Conservation (phyloP, 2,329 filamentous ascomycete genomes). For the Verticillium tricorpus region DNA sequence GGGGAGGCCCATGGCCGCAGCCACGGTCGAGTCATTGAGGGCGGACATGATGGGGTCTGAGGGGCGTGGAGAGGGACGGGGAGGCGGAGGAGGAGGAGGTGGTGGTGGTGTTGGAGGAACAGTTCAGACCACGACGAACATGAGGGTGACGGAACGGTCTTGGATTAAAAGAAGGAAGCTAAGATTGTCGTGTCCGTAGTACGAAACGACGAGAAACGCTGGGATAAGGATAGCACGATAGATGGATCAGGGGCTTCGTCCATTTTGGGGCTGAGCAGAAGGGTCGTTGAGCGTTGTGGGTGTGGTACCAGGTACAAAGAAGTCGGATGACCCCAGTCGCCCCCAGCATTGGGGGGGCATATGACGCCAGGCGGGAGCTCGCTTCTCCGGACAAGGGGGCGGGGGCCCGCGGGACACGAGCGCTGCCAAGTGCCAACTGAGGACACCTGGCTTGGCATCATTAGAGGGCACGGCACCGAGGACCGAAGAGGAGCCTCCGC, state of each 20-base stretch:
- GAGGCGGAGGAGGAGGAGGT: neutral
- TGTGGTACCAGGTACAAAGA: neutral
- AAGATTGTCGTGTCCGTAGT: neutral
- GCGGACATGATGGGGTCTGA: neutral
- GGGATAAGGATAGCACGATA: neutral
- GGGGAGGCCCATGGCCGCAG: constrained; percentile 2
- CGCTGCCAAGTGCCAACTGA: neutral
- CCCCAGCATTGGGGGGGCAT: neutral
- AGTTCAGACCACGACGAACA: no score
- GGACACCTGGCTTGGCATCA: neutral
- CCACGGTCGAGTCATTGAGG: neutral
- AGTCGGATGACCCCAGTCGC: neutral
- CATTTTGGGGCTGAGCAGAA: neutral
- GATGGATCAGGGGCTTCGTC: neutral
- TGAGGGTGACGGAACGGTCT: no score
- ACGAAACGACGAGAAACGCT: neutral
- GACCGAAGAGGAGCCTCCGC: neutral
- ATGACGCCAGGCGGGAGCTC: neutral
- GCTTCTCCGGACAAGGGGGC: neutral
- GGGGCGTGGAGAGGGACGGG: neutral
- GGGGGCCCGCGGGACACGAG: neutral
- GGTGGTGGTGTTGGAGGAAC: no score
- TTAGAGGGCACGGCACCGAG: neutral
- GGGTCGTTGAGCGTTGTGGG: neutral
- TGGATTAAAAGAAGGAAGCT: no score